These are phyloP conservation scores for Staphylotrichum tortipilum DNA, from an alignment of 495 filamentous ascomycete genomes.

Conservation along the genomic window DNA sequence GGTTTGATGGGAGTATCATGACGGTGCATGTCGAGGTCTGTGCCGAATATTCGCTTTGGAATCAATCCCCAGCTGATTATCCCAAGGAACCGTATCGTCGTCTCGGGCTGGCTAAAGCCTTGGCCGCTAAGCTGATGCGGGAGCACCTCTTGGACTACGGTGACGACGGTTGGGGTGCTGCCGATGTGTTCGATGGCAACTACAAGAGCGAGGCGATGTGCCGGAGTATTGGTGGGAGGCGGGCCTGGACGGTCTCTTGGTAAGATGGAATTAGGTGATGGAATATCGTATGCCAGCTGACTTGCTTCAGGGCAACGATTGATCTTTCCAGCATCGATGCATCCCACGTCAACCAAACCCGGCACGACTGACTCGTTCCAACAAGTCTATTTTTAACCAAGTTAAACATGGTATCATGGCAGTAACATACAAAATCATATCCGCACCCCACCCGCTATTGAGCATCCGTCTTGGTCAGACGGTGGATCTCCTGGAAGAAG, in stretches of 20 bases:
- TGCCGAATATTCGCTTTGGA: not conserved
- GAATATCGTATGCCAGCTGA: not conserved
- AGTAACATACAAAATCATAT: constrained; percentile 1
- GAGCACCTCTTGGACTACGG: constrained; percentile 30
- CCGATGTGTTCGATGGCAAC: constrained; percentile 37
- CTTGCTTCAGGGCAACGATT: constrained; percentile 15
- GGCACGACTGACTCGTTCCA: not conserved
- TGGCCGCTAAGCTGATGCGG: constrained; percentile 32
- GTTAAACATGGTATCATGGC: not conserved
- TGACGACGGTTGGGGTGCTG: constrained; percentile 32
- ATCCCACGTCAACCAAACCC: not conserved
- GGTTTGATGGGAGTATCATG: constrained; percentile 27
- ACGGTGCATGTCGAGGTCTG: constrained; percentile 30
- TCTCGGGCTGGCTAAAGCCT: constrained; percentile 36
- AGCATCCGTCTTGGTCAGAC: constrained; percentile 38
- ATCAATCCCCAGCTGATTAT: not conserved
- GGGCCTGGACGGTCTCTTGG: constrained; percentile 34
- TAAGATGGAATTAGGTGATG: constrained; percentile 20
- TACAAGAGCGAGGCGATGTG: constrained; percentile 34
- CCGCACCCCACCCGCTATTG: not conserved
- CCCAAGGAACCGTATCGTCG: constrained; percentile 33
- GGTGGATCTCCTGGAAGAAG: constrained; percentile 89
- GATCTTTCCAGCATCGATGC: constrained; percentile 12
- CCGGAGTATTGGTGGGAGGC: constrained; percentile 34
- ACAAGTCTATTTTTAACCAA: not conserved